Base-by-base conservation (phyloP, 805 yeast species). In the Cyberlindnera euphorbiiphila region DNA sequence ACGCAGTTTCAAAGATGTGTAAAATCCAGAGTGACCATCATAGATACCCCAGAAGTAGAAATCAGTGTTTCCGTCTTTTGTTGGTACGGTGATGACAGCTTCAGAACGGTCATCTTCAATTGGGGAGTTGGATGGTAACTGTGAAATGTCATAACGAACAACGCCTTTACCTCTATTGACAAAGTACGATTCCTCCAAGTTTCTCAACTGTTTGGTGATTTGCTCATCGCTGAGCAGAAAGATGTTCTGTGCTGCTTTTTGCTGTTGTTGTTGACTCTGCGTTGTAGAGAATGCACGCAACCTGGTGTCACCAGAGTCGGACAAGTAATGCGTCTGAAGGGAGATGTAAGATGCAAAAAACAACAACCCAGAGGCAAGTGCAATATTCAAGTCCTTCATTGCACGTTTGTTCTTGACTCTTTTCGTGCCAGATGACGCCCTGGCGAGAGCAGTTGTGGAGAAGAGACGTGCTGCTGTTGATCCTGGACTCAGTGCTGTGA, bases 1-100 rank as follows among this genome's bases (percentile, higher is more conserved):
- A 43, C 95, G 72, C 43, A 93, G 71, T 57, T 81, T 85, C n/a
- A 85, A 74, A 39, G 91, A 78, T 2, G 98, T 93, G 47, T 85
- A 85, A 79, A 95, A 88, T 16, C 98, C 98, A 4, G 95, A 88
- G 61, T 93, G 98, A 10, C 98, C 98, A 61, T 93, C 98, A 57
- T 82, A 91, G 0, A 93, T 77, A 5, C 98, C 96, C 76, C 95
- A 93, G 56, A 93, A 87, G 74, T 85, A 83, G 84, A 96, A 82
- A 59, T 91, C 96, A n/a, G 66, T 61, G 16, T 53, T 48, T 51
- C 64, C 51, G 60, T 71, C 68, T 14, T 38, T 25, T 47, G 72
- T 57, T 6, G 88, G 85, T 1, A 81, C 80, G 38, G 82, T 84
- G 8, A 84, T 75, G 24, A 85, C 77, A 45, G 81, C 82, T 55